Evolutionary conservation across 768 basidiomycete genomes (phyloP), one percentile per base, ranked within the genome.

Genomic region (Russula foetens): DNA sequence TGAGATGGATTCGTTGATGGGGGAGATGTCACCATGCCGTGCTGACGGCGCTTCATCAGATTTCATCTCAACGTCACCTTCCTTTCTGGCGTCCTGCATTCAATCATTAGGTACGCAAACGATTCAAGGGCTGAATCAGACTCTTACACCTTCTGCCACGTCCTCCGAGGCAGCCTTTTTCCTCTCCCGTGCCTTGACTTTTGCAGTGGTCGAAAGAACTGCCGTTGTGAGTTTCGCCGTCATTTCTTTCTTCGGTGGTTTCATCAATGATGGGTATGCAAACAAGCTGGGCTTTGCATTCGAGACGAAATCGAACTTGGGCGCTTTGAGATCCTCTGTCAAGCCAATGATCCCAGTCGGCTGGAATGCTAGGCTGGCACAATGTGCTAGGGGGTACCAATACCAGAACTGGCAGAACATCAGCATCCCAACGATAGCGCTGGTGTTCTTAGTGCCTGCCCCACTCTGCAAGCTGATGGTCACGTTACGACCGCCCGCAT

Each of bases 351-450:
- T 87, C 9, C 88, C 94, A 15, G 97, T 99, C 3, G 97, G 95
- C 58, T 92, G 88, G 73, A 99, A 98, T 2, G 95, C 88, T 64
- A 99, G 75, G 67, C 88, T 90, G 17, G 90, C 88, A 63, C 90
- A 93, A 69, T 98, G 95, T 15, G 94, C 93, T 28, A 98, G 77
- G 35, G 97, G 97, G 75, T 95, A 99, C 97, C 97, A 99, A 72
- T 98, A 98, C 97, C 97, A 99, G 75, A 99, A 98, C 73, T 99
- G 97, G 69, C 90, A 91, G 77, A 99, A 99, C 70, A 99, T 75
- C 19, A 90, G 85, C 89, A 98, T 94, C n/a, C 97, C 97, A 35
- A 98, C 92, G 64, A 98, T 91, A 2, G 96, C 93, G 49, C 82
- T 90, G 66, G 94, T 95, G 71, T 98, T 96, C 65, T 84, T 82